Evolutionary conservation across 2,329 filamentous ascomycete genomes (phyloP), one percentile per base, ranked within the genome.

Genomic region (Curvularia eragrostidis): DNA sequence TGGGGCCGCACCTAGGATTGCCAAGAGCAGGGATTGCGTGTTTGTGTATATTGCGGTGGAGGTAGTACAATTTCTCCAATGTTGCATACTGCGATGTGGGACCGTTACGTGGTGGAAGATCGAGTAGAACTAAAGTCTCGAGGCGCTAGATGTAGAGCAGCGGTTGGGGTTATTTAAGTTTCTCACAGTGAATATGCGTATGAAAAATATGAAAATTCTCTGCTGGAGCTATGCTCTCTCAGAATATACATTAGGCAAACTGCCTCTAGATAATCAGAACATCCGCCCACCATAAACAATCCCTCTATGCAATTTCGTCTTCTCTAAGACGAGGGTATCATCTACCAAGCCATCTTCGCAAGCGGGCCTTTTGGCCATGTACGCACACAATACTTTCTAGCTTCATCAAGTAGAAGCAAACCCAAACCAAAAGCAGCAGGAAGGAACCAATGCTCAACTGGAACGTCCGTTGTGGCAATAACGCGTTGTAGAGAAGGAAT

Each of bases 401-500:
- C 78, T 76, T 92, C 90, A 69, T 93, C 89, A 18, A 91, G 70
- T 9, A 87, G 67, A 49, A 92, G 71, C 36, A 91, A 80, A 0
- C 79, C 86, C 23, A 89, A 60, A 0, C 90, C 91, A 74, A 93
- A 92, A 0, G 87, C 83, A 71, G 90, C 87, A 0, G 91, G 90
- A 48, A 94, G 70, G 73, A 94, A 93, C 85, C 88, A 94, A 69
- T 93, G 81, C 74, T 90, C 89, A 0, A 87, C 85, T 0, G 90
- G 89, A 0, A 93, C 86, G 0, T 77, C 70, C 0, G 85, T 82
- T 0, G 89, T 92, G 18, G 76, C 83, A 1, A 92, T 77, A 1
- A 85, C 81, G 1, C 73, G 69, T 72, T 91, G 88, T 28, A 93
- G 79, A 3, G 81, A 79, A 0, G 88, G 88, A 1, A 90, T 84